phyloP scores from a whole-genome alignment of 176 grass and related monocot species.

The Hordeum marinum region DNA sequence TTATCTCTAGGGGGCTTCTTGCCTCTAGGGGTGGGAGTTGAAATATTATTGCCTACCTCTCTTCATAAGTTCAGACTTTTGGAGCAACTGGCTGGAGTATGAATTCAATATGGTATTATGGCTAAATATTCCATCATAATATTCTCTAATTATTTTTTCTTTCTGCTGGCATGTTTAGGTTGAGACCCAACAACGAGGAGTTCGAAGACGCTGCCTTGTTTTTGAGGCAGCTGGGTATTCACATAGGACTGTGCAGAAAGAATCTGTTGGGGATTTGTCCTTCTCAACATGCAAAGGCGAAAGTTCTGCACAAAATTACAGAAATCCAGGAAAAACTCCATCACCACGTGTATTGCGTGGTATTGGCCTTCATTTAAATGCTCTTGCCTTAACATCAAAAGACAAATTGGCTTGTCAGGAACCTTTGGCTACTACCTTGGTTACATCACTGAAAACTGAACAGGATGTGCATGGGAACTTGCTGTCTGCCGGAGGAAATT shows the following conservation, averaged over 20 bases:
- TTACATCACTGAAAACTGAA: slow-evolving; percentile 38
- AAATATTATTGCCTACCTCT: too few relatives aligned
- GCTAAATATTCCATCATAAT: background rate
- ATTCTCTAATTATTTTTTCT: background rate
- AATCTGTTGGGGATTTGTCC: slow-evolving; percentile 21
- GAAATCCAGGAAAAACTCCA: slow-evolving; percentile 39
- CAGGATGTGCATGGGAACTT: slow-evolving; percentile 40
- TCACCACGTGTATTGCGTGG: slow-evolving; percentile 51
- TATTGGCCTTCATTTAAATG: slow-evolving; percentile 92
- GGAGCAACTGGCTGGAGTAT: too few relatives aligned
- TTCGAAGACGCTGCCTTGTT: slow-evolving; percentile 87
- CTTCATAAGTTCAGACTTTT: too few relatives aligned
- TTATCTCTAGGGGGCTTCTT: too few relatives aligned
- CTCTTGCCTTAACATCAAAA: slow-evolving; percentile 69
- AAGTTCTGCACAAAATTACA: slow-evolving; percentile 30
- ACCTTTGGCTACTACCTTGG: slow-evolving; percentile 30
- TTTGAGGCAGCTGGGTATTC: slow-evolving; percentile 65
- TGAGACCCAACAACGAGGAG: slow-evolving; percentile 74
- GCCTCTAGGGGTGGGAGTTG: too few relatives aligned
- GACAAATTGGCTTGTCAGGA: slow-evolving; percentile 49
- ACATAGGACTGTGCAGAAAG: slow-evolving; percentile 32
- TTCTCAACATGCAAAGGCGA: slow-evolving; percentile 48
- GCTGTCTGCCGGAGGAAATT: slow-evolving; percentile 48
- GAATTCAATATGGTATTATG: background rate
- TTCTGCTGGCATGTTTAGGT: slow-evolving; percentile 44